These are phyloP conservation scores for Dissophora ornata DNA, from an alignment of 192 early-diverging fungal genomes.

Conservation along the genomic window DNA sequence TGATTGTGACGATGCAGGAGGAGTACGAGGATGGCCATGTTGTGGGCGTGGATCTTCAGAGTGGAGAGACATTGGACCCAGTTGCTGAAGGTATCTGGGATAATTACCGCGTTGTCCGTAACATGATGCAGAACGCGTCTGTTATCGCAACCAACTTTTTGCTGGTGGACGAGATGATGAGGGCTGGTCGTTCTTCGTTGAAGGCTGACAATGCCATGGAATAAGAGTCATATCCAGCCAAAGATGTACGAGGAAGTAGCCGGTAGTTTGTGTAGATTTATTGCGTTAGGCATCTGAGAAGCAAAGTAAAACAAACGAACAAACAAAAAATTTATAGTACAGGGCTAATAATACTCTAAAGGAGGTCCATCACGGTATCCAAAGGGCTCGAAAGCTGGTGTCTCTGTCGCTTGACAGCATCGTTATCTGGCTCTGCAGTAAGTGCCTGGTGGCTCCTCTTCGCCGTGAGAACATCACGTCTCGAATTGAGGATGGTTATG, in stretches of 20 bases:
- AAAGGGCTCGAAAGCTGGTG: conserved; percentile 2
- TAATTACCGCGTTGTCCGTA: conserved; percentile 96
- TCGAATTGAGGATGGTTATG: conserved; percentile 18
- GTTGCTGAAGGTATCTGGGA: conserved; percentile 95
- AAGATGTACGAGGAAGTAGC: background rate
- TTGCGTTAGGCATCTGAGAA: background rate
- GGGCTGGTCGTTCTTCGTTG: conserved; percentile 57
- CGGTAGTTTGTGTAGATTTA: background rate
- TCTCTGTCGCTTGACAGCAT: conserved; percentile 1
- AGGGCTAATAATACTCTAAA: background rate
- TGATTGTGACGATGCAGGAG: conserved; percentile 92
- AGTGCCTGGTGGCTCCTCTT: conserved; percentile 13
- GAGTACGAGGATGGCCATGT: conserved; percentile 91
- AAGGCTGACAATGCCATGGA: conserved; percentile 52
- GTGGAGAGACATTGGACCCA: conserved; percentile 94
- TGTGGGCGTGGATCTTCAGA: conserved; percentile 94
- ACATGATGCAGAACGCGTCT: conserved; percentile 90
- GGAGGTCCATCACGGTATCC: conserved; percentile 1
- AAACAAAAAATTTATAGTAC: conserved; percentile 10
- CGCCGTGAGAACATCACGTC: conserved; percentile 5
- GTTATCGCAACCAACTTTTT: conserved; percentile 99
- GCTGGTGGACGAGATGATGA: conserved; percentile 99
- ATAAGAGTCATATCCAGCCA: background rate
- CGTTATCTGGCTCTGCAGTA: background rate
- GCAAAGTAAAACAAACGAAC: background rate